phyloP scores from a whole-genome alignment of 129 eudicot species.

The Smallanthus sonchifolius region DNA sequence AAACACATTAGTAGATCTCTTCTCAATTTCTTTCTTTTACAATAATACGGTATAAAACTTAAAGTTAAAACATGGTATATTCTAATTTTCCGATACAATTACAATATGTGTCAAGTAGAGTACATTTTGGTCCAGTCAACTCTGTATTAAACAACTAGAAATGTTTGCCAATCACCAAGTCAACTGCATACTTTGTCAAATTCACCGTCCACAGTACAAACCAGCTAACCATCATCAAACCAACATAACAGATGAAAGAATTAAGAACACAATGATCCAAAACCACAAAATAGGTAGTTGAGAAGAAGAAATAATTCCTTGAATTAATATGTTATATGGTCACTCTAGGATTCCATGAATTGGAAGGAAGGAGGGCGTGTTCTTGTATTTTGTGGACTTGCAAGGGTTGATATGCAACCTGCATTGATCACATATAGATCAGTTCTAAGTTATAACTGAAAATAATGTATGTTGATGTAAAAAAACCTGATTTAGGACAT shows the following conservation, averaged over 20 bases:
- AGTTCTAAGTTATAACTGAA: neutral
- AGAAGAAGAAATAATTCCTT: neutral
- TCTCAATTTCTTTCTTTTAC: too few relatives aligned
- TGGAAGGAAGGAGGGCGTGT: slow-evolving; percentile 69
- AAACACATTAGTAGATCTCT: too few relatives aligned
- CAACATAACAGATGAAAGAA: neutral
- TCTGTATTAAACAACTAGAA: too few relatives aligned
- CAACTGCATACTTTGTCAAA: neutral
- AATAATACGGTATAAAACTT: too few relatives aligned
- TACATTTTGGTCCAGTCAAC: too few relatives aligned
- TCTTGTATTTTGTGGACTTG: slow-evolving; percentile 52
- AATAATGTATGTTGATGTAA: neutral
- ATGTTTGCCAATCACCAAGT: neutral
- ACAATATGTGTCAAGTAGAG: too few relatives aligned
- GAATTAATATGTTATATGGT: neutral
- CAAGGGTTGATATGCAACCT: slow-evolving; percentile 21
- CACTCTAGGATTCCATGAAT: slow-evolving; percentile 44
- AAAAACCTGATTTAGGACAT: neutral
- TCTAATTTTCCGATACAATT: too few relatives aligned
- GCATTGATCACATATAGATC: slow-evolving; percentile 4
- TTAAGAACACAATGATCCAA: neutral
- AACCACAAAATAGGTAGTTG: neutral
- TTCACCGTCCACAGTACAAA: neutral
- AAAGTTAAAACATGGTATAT: too few relatives aligned
- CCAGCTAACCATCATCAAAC: neutral